Evolutionary conservation across 805 yeast genomes (phyloP), one percentile per base, ranked within the genome.

Genomic region (Kluyveromyces dobzhanskii): DNA sequence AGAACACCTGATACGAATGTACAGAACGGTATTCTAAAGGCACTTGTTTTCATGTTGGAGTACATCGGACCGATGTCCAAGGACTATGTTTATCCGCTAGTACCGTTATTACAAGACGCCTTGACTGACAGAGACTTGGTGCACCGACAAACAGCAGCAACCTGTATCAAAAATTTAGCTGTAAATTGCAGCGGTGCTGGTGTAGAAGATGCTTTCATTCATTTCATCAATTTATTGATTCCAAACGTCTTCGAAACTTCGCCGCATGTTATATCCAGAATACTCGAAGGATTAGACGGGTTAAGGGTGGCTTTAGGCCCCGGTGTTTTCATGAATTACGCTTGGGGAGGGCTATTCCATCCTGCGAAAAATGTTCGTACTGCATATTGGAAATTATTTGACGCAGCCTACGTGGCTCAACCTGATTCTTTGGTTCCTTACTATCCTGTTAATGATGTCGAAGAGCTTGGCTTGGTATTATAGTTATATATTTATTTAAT

Each of bases 171-270:
- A 54, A 94, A 86, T 49, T 67, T 92, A 57, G 86, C 96, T 0
- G 57, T 87, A 25, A 80, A 87, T 13, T 78, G 90, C 53, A 64
- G 71, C 18, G 96, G 96, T 0, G 54, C 67, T 3, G 87, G 88
- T 0, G 68, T 72, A 40, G 95, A 85, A 48, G 94, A 81, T 47
- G 84, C 86, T 0, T 86, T 92, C 64, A 56, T 85, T 9, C 96
- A 92, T 57, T 73, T 79, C 42, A 64, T 92, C 53, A 86, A 92
- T 55, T 66, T 88, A 37, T 59, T 92, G 16, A 62, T 87, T 61
- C 98, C 99, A 2, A 92, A 92, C 56, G 67, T 92, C 2, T 87
- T 76, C 56, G 99, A 90, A 58, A 84, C 95, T 0, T 87, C 97
- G 0, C 97, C 97, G 0, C 99, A 92, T 59, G 97, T 88, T 11